A percentile compares a stretch with the other conserved stretches of the same genome.
Conservation (phyloP, 139 green algal genomes). For the Chlorella vulgaris region DNA sequence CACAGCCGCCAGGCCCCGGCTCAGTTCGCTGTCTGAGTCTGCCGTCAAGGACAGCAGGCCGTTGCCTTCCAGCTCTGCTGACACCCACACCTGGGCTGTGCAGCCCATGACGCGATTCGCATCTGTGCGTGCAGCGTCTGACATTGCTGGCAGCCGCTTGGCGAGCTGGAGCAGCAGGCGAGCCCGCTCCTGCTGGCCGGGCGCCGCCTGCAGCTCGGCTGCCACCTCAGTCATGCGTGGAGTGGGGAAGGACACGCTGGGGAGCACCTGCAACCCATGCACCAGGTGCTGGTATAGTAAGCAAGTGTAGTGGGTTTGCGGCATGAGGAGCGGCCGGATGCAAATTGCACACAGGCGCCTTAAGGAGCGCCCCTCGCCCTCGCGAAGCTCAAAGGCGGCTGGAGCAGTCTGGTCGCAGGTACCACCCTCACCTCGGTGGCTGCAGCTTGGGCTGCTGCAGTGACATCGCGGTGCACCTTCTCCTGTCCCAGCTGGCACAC, state of each 20-base stretch:
- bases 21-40: conserved; percentile 82
- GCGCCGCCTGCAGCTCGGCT: conserved; percentile 16
- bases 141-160: conserved; percentile 42
- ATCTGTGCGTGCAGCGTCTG: conserved; percentile 38
- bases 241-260: conserved; percentile 1
- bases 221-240: background rate
- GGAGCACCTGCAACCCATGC: background rate
- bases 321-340: background rate
- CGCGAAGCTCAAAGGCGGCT: too few relatives aligned
- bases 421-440: background rate
- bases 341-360: too few relatives aligned
- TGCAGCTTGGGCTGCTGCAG: background rate
- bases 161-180: conserved; percentile 64
- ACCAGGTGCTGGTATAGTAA: too few relatives aligned
- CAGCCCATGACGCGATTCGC: conserved; percentile 94
- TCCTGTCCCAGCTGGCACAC: background rate
- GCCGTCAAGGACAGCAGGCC: conserved; percentile 63
- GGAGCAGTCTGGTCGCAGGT: too few relatives aligned
- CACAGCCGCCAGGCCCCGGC: conserved; percentile 73
- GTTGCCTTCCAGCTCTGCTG: conserved; percentile 1
- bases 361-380: too few relatives aligned
- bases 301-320: background rate
- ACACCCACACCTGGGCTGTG: conserved; percentile 82
- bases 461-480: background rate
- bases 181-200: conserved; percentile 43